Base-by-base conservation (phyloP, 2,329 filamentous ascomycete genomes). In the Graphiopsis chlorocephala region DNA sequence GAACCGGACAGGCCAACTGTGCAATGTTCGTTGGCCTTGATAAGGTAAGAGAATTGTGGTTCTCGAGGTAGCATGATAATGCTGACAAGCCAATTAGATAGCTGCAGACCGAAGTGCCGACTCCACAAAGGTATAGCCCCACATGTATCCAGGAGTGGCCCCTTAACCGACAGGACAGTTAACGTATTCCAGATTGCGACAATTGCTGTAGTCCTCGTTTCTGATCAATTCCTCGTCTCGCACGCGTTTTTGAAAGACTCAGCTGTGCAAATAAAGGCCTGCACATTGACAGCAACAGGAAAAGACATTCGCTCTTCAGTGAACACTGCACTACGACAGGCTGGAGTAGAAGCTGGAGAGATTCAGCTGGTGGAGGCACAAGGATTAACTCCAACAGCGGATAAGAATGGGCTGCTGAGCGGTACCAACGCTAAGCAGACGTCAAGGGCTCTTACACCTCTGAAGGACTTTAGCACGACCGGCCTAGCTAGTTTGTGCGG, bases 211-310 rank as follows among this genome's bases (percentile, higher is more conserved):
- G 65, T 73, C 12, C 50, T 73, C 28, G 68, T 73, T 26, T 72
- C 70, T 12, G 68, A 70, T 29, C 61, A 64, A 2, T 72, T 73
- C 53, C 65, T 72, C 29, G 70, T 62, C 14, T 69, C 71, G 1
- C 71, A 72, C 61, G 69, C 69, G 42, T 73, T 72, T 55, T 58
- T 73, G 23, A 72, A 67, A 58, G 71, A 73, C 63, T 65, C 64
- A 3, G 67, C 71, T 20, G 63, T 70, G 47, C 38, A 64, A 31
- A 65, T 73, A 31, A 55, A 35, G 29, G 71, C 66, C 35, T 67
- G 33, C 56, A 56, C 64, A 14, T 26, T 70, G 11, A 31, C 63
- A 17, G n/a, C 23, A 17, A 12, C 55, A 38, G 23, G 55, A 4
- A n/a, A n/a, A 4, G 48, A 29, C 4, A 64, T 57, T 31, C 63